phyloP scores from a whole-genome alignment of 1,284 basidiomycete species.

The Cryptococcus sp. region DNA sequence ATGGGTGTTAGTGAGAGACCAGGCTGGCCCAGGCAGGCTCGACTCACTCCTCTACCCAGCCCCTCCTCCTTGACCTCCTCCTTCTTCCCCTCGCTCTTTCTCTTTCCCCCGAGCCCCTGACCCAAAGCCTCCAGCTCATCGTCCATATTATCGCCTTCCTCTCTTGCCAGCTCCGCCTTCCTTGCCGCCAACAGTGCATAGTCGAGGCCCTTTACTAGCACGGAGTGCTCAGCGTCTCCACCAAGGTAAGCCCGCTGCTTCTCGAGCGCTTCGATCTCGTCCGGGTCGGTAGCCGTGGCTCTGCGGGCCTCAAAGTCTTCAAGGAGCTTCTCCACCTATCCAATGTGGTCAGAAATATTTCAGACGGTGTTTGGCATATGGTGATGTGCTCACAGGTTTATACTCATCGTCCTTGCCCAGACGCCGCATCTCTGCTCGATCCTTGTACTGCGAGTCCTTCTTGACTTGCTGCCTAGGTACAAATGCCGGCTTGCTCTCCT shows the following conservation, averaged over 20 bases:
- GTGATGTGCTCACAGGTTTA: slow-evolving; percentile 35
- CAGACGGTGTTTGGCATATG: background rate
- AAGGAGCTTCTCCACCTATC: slow-evolving; percentile 69
- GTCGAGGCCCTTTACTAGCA: slow-evolving; percentile 86
- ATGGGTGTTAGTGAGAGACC: background rate
- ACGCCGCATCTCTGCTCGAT: slow-evolving; percentile 46
- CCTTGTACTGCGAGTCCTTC: slow-evolving; percentile 38
- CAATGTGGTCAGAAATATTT: background rate
- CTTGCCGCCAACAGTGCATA: slow-evolving; percentile 78
- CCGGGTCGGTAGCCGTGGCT: slow-evolving; percentile 34
- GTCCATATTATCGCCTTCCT: slow-evolving; percentile 62
- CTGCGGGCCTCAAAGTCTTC: slow-evolving; percentile 71
- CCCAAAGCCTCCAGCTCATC: slow-evolving; percentile 64
- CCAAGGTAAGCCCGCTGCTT: slow-evolving; percentile 75
- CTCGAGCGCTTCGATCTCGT: slow-evolving; percentile 57
- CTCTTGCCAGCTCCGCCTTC: slow-evolving; percentile 60
- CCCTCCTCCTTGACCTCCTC: slow-evolving; percentile 53
- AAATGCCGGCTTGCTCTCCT: slow-evolving; percentile 24
- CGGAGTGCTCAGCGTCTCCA: slow-evolving; percentile 78
- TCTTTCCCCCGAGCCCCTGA: slow-evolving; percentile 13
- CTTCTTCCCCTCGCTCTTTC: slow-evolving; percentile 51
- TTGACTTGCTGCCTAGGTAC: slow-evolving; percentile 36
- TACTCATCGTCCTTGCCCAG: slow-evolving; percentile 46
- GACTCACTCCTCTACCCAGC: slow-evolving; percentile 39
- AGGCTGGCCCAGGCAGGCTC: background rate